Base-by-base conservation (phyloP, 2,329 filamentous ascomycete genomes). In the Fusarium fujikuroi region DNA sequence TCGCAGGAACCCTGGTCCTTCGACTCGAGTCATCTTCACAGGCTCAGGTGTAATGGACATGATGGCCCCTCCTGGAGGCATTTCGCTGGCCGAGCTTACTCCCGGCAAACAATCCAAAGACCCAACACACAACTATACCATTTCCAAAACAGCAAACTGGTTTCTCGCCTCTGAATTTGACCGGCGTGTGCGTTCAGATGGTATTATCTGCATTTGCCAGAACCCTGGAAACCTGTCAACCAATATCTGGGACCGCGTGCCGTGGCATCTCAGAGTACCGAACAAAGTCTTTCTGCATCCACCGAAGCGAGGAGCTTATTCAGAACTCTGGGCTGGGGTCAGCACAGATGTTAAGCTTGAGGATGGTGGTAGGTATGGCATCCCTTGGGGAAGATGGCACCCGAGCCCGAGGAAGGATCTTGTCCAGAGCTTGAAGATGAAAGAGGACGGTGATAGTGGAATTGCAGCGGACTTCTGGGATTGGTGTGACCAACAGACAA, bases 301-400 rank as follows among this genome's bases (percentile, higher is more conserved):
- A 1, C 70, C 81, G 0, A 75, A 70, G 2, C 68, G 78, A 32
- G 84, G 83, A 2, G 84, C 83, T 0, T 84, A 84, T 46, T 84
- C 84, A 0, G 83, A 84, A 58, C 65, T 86, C 1, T 86, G 77
- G 56, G 81, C 83, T 16, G 83, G 81, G 0, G 62, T 84, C 8
- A 82, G 81, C 0, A 75, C 80, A 0, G 81, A 85, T 1, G 74
- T 85, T 4, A 79, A 76, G 7, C 28, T 70, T 7, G 78, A 80
- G 49, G 74, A 81, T 0, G 79, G 69, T 28, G 65, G 50, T 2
- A 42, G 52, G 3, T 68, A 25, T 39, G 63, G 52, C 7, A 36
- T 68, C 1, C 66, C 63, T 0, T 69, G 66, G 66, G 66, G 66
- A 3, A 44, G 44, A 37, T 39, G 63, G 66, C 32, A 67, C 18